Evolutionary conservation across 2,329 filamentous ascomycete species (phyloP), one percentile per base, ranked within the genome.

Genomic region (Aureobasidium zeae): DNA sequence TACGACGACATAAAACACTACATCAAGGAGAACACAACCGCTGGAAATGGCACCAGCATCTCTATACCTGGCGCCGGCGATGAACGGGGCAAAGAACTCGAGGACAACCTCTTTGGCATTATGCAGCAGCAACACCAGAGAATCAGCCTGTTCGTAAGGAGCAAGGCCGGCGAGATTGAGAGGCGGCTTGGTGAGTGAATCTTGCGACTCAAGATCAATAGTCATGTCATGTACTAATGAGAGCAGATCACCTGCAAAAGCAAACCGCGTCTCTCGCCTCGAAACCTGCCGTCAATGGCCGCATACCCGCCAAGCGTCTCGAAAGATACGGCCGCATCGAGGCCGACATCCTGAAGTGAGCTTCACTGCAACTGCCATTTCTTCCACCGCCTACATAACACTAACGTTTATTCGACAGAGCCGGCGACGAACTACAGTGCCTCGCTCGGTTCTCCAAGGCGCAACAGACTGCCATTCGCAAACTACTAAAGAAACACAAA

Each of bases 1-100:
- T 93, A 93, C 70, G 86, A 89, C 61, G 83, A 83, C 36, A 74
- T 93, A 51, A 93, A 93, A 64, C 74, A 84, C 60, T 73, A 85
- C 56, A 89, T 93, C 69, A 91, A 89, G 62, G 74, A 74, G 48
- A 76, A 86, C 58, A 93, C 86, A 2, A 81, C 79, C 10, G 75
- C 73, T 32, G 77, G 81, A 61, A 77, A 83, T 54, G 81, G 79
- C 20, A 71, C 70, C 52, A 81, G 82, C 33, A 77, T 87, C 45
- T 72, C 79, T 15, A 88, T 91, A 44, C 85, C 85, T 1, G 83
- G 83, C 12, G 77, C 82, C 44, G 63, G 62, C 48, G 61, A 65
- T 46, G 70, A 60, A 34, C 62, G 70, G 52, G 77, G 81, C 57
- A 62, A 65, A 52, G 73, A 69, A 43, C 86, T 89, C 54, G 83